phyloP scores from a whole-genome alignment of 345 rosid species.

The Eutrema heterophyllum region DNA sequence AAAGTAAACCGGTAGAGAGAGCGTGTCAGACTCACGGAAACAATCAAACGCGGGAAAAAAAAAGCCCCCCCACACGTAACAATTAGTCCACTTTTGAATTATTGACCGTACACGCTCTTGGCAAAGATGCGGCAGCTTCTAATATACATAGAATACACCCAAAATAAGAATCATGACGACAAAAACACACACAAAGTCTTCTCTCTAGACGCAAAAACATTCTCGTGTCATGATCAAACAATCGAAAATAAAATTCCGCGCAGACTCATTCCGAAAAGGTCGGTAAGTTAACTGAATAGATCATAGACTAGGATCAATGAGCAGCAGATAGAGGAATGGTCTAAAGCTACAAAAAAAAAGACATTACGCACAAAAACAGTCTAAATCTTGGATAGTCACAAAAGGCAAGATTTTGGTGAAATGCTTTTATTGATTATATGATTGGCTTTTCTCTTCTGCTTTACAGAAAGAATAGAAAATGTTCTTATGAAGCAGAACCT shows the following conservation, averaged over 20 bases:
- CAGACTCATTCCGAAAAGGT: not conserved
- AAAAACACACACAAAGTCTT: not conserved
- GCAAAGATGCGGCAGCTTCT: not conserved
- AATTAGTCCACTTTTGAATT: constrained; percentile 4
- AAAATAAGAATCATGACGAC: not conserved
- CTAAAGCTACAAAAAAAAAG: not conserved
- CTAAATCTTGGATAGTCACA: not conserved
- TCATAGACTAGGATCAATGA: not conserved
- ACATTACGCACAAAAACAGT: not conserved
- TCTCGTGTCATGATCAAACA: not conserved
- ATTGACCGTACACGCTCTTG: not conserved
- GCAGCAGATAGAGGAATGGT: not conserved
- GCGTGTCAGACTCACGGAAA: not conserved
- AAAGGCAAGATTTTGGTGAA: not conserved
- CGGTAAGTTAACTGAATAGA: not conserved
- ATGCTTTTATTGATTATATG: not conserved
- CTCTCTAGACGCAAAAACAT: not conserved
- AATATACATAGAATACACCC: not conserved
- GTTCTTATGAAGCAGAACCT: constrained; percentile 3
- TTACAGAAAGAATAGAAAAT: not conserved
- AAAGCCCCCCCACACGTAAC: not conserved
- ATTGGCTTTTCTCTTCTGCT: not conserved
- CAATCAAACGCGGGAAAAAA: constrained; percentile 24
- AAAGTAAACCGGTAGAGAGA: constrained; percentile 4
- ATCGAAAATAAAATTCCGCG: not conserved